phyloP scores from a whole-genome alignment of 2,329 filamentous ascomycete species.

The Verticillium dahliae region DNA sequence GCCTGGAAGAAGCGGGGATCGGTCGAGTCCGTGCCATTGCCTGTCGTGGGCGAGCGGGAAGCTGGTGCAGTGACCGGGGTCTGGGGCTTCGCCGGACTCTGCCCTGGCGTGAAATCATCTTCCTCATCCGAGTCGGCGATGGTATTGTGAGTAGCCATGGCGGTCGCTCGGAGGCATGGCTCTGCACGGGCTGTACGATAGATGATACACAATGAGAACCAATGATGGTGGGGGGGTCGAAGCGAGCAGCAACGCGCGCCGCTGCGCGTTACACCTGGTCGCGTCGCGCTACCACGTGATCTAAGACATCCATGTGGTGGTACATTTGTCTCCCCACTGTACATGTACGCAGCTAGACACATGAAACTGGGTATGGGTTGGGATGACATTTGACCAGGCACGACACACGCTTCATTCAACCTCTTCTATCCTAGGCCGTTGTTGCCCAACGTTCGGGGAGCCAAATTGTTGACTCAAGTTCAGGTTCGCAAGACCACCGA shows the following conservation, averaged over 20 bases:
- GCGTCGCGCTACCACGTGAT: constrained; percentile 4
- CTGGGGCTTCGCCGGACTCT: constrained; percentile 6
- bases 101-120: constrained; percentile 5
- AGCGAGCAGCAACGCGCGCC: too few species aligned
- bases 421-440: constrained; percentile 48
- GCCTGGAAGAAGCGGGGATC: constrained; percentile 40
- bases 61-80: not conserved
- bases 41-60: constrained; percentile 1
- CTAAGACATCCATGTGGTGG: not conserved
- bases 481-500: constrained; percentile 5
- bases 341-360: too few species aligned
- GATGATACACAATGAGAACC: too few species aligned
- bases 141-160: constrained; percentile 8
- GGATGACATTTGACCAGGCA: not conserved
- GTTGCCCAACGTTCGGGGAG: constrained; percentile 19
- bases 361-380: not conserved
- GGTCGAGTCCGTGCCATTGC: constrained; percentile 32
- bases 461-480: constrained; percentile 12
- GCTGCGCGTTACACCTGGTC: too few species aligned
- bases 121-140: constrained; percentile 14
- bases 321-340: too few species aligned
- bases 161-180: not conserved
- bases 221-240: too few species aligned
- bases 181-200: not conserved
- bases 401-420: constrained; percentile 38